Conservation (phyloP, 768 basidiomycete species). For the Albatrellus ellisii region DNA sequence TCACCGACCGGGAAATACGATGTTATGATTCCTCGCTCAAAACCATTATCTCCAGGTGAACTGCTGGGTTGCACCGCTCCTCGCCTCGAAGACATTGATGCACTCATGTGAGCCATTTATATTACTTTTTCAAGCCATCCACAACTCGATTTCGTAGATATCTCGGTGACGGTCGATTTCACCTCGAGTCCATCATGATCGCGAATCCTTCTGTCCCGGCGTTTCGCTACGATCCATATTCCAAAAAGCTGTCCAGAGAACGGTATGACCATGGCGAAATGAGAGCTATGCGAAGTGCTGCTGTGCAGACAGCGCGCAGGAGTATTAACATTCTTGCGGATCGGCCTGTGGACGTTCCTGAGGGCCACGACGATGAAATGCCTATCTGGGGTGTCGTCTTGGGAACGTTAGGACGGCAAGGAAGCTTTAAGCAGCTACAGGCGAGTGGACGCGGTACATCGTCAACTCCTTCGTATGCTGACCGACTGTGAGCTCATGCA, state of each 20-base stretch:
- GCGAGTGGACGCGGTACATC: constrained; percentile 21
- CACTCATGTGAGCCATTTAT: constrained; percentile 56
- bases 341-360: constrained; percentile 13
- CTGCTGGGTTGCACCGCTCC: constrained; percentile 97
- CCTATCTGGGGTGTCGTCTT: constrained; percentile 82
- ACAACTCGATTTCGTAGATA: constrained; percentile 41
- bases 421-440: constrained; percentile 80
- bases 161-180: constrained; percentile 95
- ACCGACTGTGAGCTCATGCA: constrained; percentile 16
- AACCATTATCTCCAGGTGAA: constrained; percentile 92
- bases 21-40: constrained; percentile 66
- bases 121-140: constrained; percentile 2
- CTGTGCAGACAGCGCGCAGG: constrained; percentile 59
- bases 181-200: constrained; percentile 98
- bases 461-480: not conserved
- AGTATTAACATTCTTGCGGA: constrained; percentile 30
- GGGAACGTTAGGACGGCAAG: constrained; percentile 91
- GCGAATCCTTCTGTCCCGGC: constrained; percentile 94
- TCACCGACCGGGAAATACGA: constrained; percentile 59
- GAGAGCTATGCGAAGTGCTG: constrained; percentile 58
- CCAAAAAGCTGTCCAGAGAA: constrained; percentile 92
- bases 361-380: too few relatives aligned
- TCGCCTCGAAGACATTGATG: constrained; percentile 64
- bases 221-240: constrained; percentile 97
- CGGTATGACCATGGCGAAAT: constrained; percentile 85